These are phyloP conservation scores for Eucalyptus pauciflora DNA, from an alignment of 345 rosid genomes.

Conservation along the genomic window DNA sequence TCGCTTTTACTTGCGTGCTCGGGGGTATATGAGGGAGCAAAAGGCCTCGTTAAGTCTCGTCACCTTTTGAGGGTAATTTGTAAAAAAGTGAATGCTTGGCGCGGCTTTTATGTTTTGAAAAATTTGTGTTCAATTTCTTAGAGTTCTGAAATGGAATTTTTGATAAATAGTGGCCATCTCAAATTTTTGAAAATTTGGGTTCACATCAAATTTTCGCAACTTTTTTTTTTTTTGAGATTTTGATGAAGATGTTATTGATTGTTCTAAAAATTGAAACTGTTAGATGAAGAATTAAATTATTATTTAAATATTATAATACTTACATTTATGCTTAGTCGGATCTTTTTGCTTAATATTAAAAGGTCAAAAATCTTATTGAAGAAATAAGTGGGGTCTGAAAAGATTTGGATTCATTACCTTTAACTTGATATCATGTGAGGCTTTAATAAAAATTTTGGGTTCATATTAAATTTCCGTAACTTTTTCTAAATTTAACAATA, in stretches of 20 bases:
- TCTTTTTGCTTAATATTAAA: no score
- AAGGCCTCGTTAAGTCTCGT: neutral
- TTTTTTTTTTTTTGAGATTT: no score
- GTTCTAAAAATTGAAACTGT: rapidly evolving
- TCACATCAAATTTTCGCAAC: neutral
- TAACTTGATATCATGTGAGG: no score
- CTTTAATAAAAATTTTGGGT: rapidly evolving
- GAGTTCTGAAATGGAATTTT: neutral
- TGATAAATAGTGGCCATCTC: neutral
- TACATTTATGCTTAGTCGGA: no score
- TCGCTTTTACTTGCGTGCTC: neutral
- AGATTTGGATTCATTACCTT: no score
- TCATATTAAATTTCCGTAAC: neutral
- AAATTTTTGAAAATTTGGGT: neutral
- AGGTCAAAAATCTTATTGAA: rapidly evolving
- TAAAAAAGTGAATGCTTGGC: neutral
- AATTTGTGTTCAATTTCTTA: neutral
- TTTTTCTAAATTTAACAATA: neutral
- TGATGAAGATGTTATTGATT: neutral
- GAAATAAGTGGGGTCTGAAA: neutral
- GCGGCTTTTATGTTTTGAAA: neutral
- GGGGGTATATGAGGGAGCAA: neutral
- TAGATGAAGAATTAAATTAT: no score
- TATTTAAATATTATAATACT: no score
- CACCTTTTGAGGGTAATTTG: neutral